Evolutionary conservation across 768 basidiomycete genomes (phyloP).

Genomic region (Boletus sp.): DNA sequence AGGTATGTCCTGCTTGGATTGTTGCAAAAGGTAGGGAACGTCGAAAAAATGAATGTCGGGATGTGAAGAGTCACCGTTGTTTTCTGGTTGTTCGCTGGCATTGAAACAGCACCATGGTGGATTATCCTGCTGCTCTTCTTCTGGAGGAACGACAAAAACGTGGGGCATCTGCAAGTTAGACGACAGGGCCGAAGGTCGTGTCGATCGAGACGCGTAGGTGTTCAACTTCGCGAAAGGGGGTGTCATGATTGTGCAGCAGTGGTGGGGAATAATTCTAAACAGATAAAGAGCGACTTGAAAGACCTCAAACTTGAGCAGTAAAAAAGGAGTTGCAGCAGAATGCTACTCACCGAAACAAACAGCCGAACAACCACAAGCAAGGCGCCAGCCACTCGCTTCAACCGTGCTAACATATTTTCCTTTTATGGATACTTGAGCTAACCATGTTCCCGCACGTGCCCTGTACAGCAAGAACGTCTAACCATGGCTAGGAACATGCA

Average conservation of each 20-base stretch:
- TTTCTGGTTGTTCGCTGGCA: constrained; percentile 36
- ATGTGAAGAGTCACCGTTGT: constrained; percentile 12
- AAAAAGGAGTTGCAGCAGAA: not conserved
- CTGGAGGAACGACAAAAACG: constrained; percentile 56
- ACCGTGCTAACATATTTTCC: constrained; percentile 17
- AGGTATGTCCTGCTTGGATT: constrained; percentile 3
- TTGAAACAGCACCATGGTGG: constrained; percentile 58
- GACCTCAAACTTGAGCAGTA: not conserved
- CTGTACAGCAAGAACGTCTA: not conserved
- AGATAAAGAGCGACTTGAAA: constrained; percentile 18
- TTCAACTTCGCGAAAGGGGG: constrained; percentile 10
- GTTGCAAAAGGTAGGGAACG: constrained; percentile 26
- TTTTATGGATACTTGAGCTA: constrained; percentile 16
- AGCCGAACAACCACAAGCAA: not conserved
- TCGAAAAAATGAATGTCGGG: constrained; percentile 35
- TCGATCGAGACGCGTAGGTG: constrained; percentile 15
- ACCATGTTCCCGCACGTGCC: not conserved
- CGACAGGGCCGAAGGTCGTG: constrained; percentile 1
- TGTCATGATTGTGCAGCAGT: constrained; percentile 9
- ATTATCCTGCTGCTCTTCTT: constrained; percentile 47
- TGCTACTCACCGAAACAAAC: constrained; percentile 13
- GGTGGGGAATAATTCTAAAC: not conserved
- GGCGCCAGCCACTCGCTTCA: constrained; percentile 18
- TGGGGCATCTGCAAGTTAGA: constrained; percentile 37
- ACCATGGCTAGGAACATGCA: constrained; percentile 43